phyloP scores from a whole-genome alignment of 2,329 filamentous ascomycete genomes.

The Exserohilum rostratum region DNA sequence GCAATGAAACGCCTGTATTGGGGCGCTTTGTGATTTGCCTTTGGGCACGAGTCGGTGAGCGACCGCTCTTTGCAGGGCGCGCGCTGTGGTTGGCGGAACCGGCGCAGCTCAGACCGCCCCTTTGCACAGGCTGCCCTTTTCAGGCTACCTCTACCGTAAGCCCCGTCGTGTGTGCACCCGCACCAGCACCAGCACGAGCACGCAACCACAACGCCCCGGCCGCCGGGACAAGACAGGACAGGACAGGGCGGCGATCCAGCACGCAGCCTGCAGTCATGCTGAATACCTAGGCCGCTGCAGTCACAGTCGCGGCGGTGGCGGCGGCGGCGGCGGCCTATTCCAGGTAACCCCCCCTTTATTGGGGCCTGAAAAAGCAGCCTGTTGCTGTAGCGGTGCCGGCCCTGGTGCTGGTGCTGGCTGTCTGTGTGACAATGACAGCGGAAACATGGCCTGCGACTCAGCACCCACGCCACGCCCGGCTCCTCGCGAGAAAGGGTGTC shows the following conservation, averaged over 20 bases:
- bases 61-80: slow-evolving; percentile 34
- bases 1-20: slow-evolving; percentile 33
- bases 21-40: slow-evolving; percentile 39
- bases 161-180: too few species aligned
- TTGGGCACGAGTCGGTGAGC: slow-evolving; percentile 36
- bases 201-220: too few species aligned
- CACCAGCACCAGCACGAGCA: too few species aligned
- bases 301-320: too few species aligned
- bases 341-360: too few species aligned
- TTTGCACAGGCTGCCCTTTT: slow-evolving; percentile 27
- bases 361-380: too few species aligned
- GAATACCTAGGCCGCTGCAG: too few species aligned
- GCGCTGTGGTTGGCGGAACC: slow-evolving; percentile 27
- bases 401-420: too few species aligned
- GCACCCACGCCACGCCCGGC: slow-evolving; percentile 18
- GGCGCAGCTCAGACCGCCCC: slow-evolving; percentile 19
- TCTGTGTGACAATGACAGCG: slow-evolving; percentile 18
- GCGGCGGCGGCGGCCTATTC: too few species aligned
- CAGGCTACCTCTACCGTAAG: slow-evolving; percentile 28
- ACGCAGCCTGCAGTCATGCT: background rate
- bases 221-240: too few species aligned
- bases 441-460: slow-evolving; percentile 19
- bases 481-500: slow-evolving; percentile 21
- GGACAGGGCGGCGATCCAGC: too few species aligned
- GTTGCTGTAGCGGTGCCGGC: too few species aligned